These are phyloP conservation scores for Casuarina cunninghamiana DNA, from an alignment of 306 rosid species.

Conservation along the genomic window DNA sequence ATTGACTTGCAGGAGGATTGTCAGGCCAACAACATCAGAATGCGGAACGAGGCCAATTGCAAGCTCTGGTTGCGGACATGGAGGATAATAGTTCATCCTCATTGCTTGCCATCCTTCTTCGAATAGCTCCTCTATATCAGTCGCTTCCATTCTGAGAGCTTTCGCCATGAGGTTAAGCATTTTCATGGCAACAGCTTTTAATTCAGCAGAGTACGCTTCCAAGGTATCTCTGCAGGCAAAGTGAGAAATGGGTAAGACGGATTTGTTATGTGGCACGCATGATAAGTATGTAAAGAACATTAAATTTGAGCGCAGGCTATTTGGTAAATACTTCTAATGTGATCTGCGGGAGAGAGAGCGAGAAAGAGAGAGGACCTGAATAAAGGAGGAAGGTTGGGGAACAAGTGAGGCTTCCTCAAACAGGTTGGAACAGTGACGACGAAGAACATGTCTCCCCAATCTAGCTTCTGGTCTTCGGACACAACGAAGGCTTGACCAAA, in stretches of 20 bases:
- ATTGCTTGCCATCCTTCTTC: constrained; percentile 26
- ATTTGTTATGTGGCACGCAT: no score
- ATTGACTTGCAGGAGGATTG: constrained; percentile 40
- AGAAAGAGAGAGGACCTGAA: constrained; percentile 30
- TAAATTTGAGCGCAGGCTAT: no score
- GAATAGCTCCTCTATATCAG: constrained; percentile 23
- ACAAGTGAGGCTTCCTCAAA: constrained; percentile 45
- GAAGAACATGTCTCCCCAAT: not conserved
- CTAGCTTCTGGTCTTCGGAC: constrained; percentile 4
- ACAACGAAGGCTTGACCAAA: constrained; percentile 27
- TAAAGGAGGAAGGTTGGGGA: constrained; percentile 36
- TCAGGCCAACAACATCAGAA: constrained; percentile 31
- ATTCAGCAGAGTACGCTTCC: constrained; percentile 27
- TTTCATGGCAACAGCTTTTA: constrained; percentile 12
- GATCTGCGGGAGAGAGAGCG: no score
- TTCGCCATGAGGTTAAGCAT: constrained; percentile 21
- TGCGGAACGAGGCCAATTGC: constrained; percentile 37
- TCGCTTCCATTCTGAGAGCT: constrained; percentile 23
- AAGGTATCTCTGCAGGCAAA: constrained; percentile 22
- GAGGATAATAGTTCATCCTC: constrained; percentile 46
- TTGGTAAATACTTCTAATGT: no score
- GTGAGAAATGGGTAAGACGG: no score
- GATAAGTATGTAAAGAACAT: no score
- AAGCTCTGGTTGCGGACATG: constrained; percentile 40
- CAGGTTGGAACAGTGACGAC: constrained; percentile 27